Conservation (phyloP, 2,329 filamentous ascomycete species). For the Aphanoascus verrucosus region DNA sequence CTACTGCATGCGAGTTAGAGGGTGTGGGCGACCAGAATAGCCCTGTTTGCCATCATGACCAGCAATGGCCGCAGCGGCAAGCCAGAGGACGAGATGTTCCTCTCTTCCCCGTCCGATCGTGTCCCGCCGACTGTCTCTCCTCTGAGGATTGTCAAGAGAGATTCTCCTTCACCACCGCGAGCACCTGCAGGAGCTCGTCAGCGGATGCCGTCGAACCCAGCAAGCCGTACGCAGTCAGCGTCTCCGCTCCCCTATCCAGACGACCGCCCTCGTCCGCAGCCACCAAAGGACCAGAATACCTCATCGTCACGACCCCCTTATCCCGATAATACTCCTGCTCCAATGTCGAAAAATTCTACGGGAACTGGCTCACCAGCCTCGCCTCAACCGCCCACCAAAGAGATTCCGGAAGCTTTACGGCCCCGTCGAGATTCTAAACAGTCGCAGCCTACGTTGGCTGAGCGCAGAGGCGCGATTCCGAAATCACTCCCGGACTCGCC, state of each 20-base stretch:
- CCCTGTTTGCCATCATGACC: conserved; percentile 1
- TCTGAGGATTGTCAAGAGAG: conserved; percentile 71
- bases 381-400: conserved; percentile 23
- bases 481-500: conserved; percentile 75
- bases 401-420: conserved; percentile 34
- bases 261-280: conserved; percentile 41
- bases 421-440: conserved; percentile 43
- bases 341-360: conserved; percentile 14
- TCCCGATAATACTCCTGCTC: conserved; percentile 22
- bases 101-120: conserved; percentile 41
- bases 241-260: conserved; percentile 66
- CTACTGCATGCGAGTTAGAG: not conserved
- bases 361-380: conserved; percentile 23
- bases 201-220: conserved; percentile 20
- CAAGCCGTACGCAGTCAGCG: conserved; percentile 52
- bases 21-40: not conserved
- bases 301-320: conserved; percentile 27
- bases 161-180: conserved; percentile 48
- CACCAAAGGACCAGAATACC: conserved; percentile 24
- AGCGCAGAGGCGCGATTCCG: conserved; percentile 62
- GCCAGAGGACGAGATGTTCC: conserved; percentile 62
- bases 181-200: conserved; percentile 22
- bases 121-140: conserved; percentile 75
- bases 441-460: conserved; percentile 56
- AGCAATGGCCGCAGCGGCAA: conserved; percentile 7